Percentiles rank a stretch among this genome's conserved stretches.
These are phyloP conservation scores for Calonectria pseudoreteaudii DNA, from an alignment of 2,329 filamentous ascomycete species.

Conservation along the genomic window DNA sequence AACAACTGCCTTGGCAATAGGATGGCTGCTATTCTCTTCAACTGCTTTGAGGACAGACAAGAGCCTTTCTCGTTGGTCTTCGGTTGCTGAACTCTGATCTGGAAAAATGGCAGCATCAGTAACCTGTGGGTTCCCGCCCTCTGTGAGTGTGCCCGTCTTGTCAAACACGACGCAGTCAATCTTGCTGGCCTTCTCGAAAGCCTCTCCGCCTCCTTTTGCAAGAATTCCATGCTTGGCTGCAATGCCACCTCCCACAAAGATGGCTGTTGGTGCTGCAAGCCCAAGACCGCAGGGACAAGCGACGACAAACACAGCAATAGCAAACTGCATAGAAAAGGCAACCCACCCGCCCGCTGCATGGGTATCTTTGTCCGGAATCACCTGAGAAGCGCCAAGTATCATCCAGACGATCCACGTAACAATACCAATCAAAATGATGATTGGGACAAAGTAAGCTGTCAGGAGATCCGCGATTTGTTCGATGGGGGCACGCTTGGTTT, in stretches of 20 bases:
- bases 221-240: slow-evolving; percentile 85
- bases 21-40: slow-evolving; percentile 80
- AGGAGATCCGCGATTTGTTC: slow-evolving; percentile 79
- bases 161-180: slow-evolving; percentile 87
- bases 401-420: slow-evolving; percentile 81
- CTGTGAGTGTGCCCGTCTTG: slow-evolving; percentile 87
- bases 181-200: slow-evolving; percentile 85
- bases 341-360: slow-evolving; percentile 73
- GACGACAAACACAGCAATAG: slow-evolving; percentile 88
- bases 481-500: slow-evolving; percentile 80
- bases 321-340: slow-evolving; percentile 82
- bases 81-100: slow-evolving; percentile 34
- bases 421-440: slow-evolving; percentile 76
- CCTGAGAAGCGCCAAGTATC: slow-evolving; percentile 68
- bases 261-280: slow-evolving; percentile 85
- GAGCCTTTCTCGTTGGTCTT: slow-evolving; percentile 47
- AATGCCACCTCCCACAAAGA: slow-evolving; percentile 85
- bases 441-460: slow-evolving; percentile 82
- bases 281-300: slow-evolving; percentile 88
- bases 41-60: slow-evolving; percentile 69
- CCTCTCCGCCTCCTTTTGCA: slow-evolving; percentile 86
- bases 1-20: slow-evolving; percentile 78
- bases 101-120: slow-evolving; percentile 64
- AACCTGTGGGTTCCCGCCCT: slow-evolving; percentile 77
- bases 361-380: slow-evolving; percentile 68